A percentile compares a stretch with the other conserved stretches of the same genome.
Conservation (phyloP, 495 filamentous ascomycete genomes). For the Penicillium manginii region DNA sequence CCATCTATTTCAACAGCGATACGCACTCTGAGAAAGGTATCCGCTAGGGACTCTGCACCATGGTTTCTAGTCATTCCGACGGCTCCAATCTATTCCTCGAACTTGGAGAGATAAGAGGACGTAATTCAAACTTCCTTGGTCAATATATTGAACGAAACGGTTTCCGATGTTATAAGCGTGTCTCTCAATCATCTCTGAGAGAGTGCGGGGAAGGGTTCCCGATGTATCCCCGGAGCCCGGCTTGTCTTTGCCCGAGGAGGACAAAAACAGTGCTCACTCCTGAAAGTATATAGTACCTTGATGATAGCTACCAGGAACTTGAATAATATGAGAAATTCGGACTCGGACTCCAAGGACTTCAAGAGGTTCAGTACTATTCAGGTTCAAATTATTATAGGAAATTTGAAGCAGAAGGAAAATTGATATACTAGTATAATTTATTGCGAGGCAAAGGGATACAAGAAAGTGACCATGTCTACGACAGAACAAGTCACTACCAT, state of each 20-base stretch:
- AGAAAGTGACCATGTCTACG: neutral
- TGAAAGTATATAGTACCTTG: too few relatives aligned
- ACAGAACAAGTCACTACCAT: conserved; percentile 1
- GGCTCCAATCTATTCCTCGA: neutral
- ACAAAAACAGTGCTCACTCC: too few relatives aligned
- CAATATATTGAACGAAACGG: too few relatives aligned
- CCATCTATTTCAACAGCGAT: neutral
- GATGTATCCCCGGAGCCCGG: conserved; percentile 7
- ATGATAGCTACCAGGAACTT: neutral
- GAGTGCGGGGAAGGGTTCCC: conserved; percentile 2
- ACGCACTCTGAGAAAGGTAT: neutral
- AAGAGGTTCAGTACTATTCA: too few relatives aligned
- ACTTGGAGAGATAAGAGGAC: neutral
- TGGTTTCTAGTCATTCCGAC: neutral
- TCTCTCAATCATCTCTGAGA: too few relatives aligned
- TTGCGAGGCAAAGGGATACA: neutral
- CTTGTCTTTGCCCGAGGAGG: neutral
- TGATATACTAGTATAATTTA: neutral
- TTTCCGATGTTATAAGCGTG: too few relatives aligned
- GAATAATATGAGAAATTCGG: neutral
- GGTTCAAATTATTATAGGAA: too few relatives aligned
- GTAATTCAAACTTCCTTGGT: too few relatives aligned
- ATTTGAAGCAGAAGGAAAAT: too few relatives aligned
- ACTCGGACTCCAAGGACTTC: neutral
- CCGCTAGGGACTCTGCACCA: neutral